Base-by-base conservation (phyloP, 2,329 filamentous ascomycete genomes). In the Penicillium sp. region DNA sequence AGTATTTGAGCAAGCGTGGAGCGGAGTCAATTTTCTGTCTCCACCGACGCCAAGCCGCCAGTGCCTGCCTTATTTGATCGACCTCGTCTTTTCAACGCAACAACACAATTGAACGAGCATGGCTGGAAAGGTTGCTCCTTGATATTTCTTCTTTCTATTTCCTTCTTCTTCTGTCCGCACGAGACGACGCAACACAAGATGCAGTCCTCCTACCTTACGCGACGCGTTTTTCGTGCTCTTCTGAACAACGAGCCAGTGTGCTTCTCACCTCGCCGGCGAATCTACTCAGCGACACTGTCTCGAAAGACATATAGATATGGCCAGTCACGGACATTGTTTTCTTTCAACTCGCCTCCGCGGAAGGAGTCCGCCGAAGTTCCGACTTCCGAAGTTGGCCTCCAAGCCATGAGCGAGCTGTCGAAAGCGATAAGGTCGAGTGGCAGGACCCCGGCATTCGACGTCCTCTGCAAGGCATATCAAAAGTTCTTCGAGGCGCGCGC, bases 351-450 rank as follows among this genome's bases (percentile, higher is more conserved):
- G 46, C 75, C 83, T 3, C 80, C 84, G 18, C 79, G 83, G 58
- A 76, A 81, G 56, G 72, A 85, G 45, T 86, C 84, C 68, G 78
- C 83, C 21, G 78, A 85, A 85, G 65, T 88, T 84, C 70, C 70
- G 2, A 45, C 23, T 12, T 58, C 51, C 18, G 71, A 74, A 50
- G 64, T 65, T 0, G 91, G 91, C 53, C 83, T 91, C 65, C 83
- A 85, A 61, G 82, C 81, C 16, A 83, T 96, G 75, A 81, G 89
- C 64, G 82, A 89, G 58, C 82, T 90, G 69, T 77, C 82, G 52
- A 83, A 83, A 62, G 82, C 84, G 59, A 75, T 86, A 62, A 79
- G 82, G 52, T 81, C 89, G 56, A 80, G 82, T 52, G 77, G 85
- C 35, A 83, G 90, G 33, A 81, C 84, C 9, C 91, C 90, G 16